Evolutionary conservation across 768 basidiomycete species (phyloP).

Genomic region (Calocybe gangraenosa): DNA sequence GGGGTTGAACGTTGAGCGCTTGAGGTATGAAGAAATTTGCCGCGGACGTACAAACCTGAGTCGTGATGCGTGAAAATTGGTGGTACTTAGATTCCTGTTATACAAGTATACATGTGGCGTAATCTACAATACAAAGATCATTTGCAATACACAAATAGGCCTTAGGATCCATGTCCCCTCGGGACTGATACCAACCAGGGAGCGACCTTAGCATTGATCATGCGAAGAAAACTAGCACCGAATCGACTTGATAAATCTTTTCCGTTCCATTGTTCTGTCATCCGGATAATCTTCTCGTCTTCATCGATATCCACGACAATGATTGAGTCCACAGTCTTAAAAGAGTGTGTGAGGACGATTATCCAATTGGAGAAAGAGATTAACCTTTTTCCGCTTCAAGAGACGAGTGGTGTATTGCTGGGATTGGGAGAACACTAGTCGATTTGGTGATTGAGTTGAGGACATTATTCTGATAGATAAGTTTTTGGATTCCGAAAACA

Average conservation of each 20-base stretch:
- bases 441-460: conserved; percentile 55
- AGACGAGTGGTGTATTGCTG: conserved; percentile 59
- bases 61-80: too few relatives aligned
- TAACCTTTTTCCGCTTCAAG: conserved; percentile 48
- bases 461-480: conserved; percentile 53
- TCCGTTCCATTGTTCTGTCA: conserved; percentile 62
- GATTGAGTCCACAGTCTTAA: conserved; percentile 55
- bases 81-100: too few relatives aligned
- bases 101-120: too few relatives aligned
- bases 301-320: conserved; percentile 63
- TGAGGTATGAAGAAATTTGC: too few relatives aligned
- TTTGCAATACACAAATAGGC: too few relatives aligned
- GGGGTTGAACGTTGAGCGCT: too few relatives aligned
- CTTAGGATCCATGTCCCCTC: conserved; percentile 20
- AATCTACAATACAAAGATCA: too few relatives aligned
- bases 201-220: conserved; percentile 43
- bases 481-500: conserved; percentile 47
- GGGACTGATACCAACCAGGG: conserved; percentile 55
- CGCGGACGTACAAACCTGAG: too few relatives aligned
- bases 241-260: conserved; percentile 45
- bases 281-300: conserved; percentile 51
- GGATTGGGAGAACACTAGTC: conserved; percentile 53
- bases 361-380: background rate
- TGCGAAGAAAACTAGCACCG: conserved; percentile 44
- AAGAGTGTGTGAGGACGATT: background rate